Conservation (phyloP, 2,329 filamentous ascomycete genomes). For the Drechslerella coelobrocha region DNA sequence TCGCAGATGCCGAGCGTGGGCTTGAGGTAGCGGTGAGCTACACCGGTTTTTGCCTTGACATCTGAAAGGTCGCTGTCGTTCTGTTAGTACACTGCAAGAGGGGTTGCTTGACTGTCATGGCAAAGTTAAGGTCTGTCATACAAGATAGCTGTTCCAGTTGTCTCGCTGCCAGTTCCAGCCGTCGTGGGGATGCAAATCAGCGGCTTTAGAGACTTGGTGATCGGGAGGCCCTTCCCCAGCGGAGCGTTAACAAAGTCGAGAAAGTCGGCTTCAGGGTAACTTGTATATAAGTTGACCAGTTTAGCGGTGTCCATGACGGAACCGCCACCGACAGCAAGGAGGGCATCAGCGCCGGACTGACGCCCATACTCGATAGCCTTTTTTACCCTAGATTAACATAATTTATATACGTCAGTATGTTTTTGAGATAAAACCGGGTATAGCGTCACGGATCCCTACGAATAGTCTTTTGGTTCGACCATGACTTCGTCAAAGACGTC, state of each 20-base stretch:
- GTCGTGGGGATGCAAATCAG: conserved; percentile 85
- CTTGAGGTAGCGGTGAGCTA: conserved; percentile 94
- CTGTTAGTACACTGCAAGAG: neutral
- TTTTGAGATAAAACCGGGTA: neutral
- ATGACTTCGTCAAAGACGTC: conserved; percentile 80
- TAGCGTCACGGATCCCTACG: conserved; percentile 63
- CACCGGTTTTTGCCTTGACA: conserved; percentile 90
- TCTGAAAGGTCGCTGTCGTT: conserved; percentile 73
- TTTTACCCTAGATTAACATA: conserved; percentile 68
- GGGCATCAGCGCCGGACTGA: conserved; percentile 73
- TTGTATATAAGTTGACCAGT: conserved; percentile 95
- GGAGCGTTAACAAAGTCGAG: conserved; percentile 98
- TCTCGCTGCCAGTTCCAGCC: conserved; percentile 88
- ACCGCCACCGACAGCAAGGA: conserved; percentile 89
- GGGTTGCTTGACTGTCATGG: too few relatives aligned
- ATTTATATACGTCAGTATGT: conserved; percentile 18
- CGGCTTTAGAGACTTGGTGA: conserved; percentile 73
- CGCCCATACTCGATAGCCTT: conserved; percentile 80
- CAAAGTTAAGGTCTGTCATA: conserved; percentile 22
- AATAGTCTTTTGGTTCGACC: conserved; percentile 93
- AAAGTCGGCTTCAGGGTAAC: conserved; percentile 89
- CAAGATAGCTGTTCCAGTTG: conserved; percentile 97
- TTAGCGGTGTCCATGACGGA: conserved; percentile 98
- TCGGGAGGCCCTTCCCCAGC: conserved; percentile 80
- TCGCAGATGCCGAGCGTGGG: conserved; percentile 88